A percentile compares a stretch with the other conserved stretches of the same genome.
phyloP scores from a whole-genome alignment of 371 early-diverging fungal species.

The Funneliformis caledonium region DNA sequence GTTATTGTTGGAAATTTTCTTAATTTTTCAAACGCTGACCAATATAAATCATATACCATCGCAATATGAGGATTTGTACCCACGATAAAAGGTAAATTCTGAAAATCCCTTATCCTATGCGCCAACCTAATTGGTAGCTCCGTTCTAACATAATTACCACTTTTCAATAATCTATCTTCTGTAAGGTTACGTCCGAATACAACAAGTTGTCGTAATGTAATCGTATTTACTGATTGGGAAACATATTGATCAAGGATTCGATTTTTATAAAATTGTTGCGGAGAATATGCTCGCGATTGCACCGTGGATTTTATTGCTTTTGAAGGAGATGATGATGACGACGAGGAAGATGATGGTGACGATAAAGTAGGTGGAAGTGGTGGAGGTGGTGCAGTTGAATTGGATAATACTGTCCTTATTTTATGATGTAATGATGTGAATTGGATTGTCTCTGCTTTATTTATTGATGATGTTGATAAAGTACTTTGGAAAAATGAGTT shows the following conservation, averaged over 20 bases:
- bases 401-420: constrained; percentile 5
- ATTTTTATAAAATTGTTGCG: constrained; percentile 86
- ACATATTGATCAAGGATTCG: constrained; percentile 86
- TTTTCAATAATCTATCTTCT: constrained; percentile 77
- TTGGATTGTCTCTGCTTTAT: constrained; percentile 17
- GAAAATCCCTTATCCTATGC: constrained; percentile 88
- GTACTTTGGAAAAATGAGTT: not conserved
- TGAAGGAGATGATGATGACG: not conserved
- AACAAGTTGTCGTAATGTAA: constrained; percentile 91
- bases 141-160: constrained; percentile 87
- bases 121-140: constrained; percentile 93
- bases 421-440: constrained; percentile 6
- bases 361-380: not conserved
- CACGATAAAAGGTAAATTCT: constrained; percentile 89
- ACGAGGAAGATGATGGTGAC: not conserved
- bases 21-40: constrained; percentile 84
- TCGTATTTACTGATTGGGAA: constrained; percentile 74
- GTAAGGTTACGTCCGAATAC: constrained; percentile 92
- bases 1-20: constrained; percentile 68
- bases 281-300: constrained; percentile 23
- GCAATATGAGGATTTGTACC: constrained; percentile 92
- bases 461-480: not conserved
- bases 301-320: not conserved
- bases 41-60: constrained; percentile 86
- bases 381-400: not conserved